A percentile compares a stretch with the other conserved stretches of the same genome.
Evolutionary conservation across 1,284 basidiomycete species (phyloP).

Genomic region (Ceratobasidium papillatum): DNA sequence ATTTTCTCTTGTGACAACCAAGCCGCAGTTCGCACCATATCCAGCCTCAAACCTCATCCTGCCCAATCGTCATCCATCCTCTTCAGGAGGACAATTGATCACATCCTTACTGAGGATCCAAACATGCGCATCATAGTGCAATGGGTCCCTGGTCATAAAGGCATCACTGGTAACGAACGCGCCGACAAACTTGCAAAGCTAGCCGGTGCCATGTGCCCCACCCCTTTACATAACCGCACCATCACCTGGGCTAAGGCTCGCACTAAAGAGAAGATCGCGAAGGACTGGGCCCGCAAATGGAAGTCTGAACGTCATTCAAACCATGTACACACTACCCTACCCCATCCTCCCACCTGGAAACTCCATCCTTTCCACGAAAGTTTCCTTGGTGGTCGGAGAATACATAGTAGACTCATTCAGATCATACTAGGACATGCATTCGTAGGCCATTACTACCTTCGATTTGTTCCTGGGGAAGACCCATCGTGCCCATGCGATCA

Average conservation of each 20-base stretch:
- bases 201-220: constrained; percentile 9
- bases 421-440: constrained; percentile 5
- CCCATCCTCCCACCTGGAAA: not conserved
- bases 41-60: not conserved
- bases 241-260: constrained; percentile 18
- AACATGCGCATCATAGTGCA: not conserved
- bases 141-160: constrained; percentile 43
- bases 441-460: constrained; percentile 11
- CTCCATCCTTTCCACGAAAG: not conserved
- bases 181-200: constrained; percentile 40
- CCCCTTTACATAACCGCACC: not conserved
- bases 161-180: constrained; percentile 41
- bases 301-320: not conserved
- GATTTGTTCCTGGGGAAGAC: constrained; percentile 7
- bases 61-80: not conserved
- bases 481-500: constrained; percentile 27
- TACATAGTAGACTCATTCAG: not conserved
- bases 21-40: not conserved
- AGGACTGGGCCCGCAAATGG: not conserved
- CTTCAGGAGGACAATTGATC: not conserved
- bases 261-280: not conserved
- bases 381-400: not conserved
- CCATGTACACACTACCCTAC: not conserved
- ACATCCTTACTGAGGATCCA: not conserved
- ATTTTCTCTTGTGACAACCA: not conserved